These are phyloP conservation scores for Apophysomyces elegans DNA, from an alignment of 371 early-diverging fungal species.

Conservation along the genomic window DNA sequence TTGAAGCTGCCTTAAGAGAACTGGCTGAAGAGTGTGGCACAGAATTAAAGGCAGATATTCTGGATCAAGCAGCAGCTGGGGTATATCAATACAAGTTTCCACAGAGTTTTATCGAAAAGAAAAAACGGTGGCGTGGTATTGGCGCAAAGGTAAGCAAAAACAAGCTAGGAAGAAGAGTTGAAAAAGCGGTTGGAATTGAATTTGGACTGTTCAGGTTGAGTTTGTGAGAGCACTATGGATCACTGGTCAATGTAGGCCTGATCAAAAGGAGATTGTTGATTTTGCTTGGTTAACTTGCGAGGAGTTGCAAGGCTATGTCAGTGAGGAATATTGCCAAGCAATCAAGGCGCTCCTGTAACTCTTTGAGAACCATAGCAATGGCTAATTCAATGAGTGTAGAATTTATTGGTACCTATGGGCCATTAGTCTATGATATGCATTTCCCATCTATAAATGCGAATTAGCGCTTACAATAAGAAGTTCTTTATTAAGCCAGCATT, in stretches of 20 bases:
- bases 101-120: constrained; percentile 28
- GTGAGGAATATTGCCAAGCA: neutral
- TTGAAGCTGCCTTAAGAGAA: constrained; percentile 76
- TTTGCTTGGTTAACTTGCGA: constrained; percentile 87
- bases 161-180: constrained; percentile 1
- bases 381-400: too few species aligned
- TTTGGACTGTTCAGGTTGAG: constrained; percentile 26
- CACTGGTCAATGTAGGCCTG: constrained; percentile 57
- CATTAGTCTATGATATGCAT: too few species aligned
- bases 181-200: neutral
- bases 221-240: constrained; percentile 40
- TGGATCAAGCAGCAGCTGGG: constrained; percentile 74
- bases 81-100: constrained; percentile 62
- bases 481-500: too few species aligned
- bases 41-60: constrained; percentile 73
- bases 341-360: neutral
- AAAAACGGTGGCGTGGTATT: constrained; percentile 18
- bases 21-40: constrained; percentile 74
- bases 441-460: too few species aligned
- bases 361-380: too few species aligned
- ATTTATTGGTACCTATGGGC: too few species aligned
- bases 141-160: constrained; percentile 39
- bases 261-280: constrained; percentile 66
- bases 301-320: constrained; percentile 67
- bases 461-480: too few species aligned